These are phyloP conservation scores for Xylariaceae sp. DNA, from an alignment of 2,329 filamentous ascomycete species.

Conservation along the genomic window DNA sequence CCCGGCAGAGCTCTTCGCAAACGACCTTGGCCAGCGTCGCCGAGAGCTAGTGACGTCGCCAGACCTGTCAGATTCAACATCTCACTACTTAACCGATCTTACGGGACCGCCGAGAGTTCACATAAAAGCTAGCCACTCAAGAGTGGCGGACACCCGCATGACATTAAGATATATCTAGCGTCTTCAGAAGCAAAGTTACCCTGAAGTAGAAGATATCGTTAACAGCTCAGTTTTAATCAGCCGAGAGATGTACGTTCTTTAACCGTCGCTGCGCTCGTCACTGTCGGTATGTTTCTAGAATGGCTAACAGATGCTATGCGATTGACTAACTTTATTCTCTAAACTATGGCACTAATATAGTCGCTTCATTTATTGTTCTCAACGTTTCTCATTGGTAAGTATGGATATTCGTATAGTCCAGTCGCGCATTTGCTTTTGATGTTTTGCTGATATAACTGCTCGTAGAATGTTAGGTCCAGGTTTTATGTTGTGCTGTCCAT, in stretches of 20 bases:
- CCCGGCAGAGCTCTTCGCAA: background rate
- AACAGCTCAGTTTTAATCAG: background rate
- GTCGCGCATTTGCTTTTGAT: background rate
- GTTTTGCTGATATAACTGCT: background rate
- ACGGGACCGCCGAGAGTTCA: background rate
- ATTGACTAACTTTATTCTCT: background rate
- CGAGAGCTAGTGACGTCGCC: background rate
- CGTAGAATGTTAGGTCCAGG: background rate
- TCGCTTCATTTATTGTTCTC: background rate
- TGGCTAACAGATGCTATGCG: background rate
- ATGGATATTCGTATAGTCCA: background rate
- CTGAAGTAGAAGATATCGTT: background rate
- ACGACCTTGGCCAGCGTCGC: no score
- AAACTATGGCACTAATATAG: background rate
- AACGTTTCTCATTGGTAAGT: background rate
- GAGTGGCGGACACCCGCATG: constrained; percentile 17
- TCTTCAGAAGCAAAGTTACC: constrained; percentile 8
- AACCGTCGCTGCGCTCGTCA: background rate
- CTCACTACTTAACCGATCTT: constrained; percentile 1
- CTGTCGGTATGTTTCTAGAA: background rate
- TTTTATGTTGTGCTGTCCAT: background rate
- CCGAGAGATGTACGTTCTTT: background rate
- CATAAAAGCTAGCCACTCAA: constrained; percentile 6
- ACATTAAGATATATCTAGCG: constrained; percentile 6
- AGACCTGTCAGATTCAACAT: background rate